Evolutionary conservation across 176 grass and related monocot genomes (phyloP).

Genomic region (Cymbopogon citratus): DNA sequence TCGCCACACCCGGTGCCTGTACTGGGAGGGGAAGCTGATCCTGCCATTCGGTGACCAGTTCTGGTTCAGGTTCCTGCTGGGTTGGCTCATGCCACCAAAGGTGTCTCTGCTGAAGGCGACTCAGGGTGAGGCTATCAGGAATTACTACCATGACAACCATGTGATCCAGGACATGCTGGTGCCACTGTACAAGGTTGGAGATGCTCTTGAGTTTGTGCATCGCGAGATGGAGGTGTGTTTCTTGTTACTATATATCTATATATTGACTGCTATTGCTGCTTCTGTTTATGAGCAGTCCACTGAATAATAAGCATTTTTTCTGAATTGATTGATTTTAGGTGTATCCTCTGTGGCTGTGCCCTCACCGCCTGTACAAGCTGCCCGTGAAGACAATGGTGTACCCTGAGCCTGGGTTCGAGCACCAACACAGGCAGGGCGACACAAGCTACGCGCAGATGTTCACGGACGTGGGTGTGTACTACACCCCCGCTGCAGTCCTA

Average conservation of each 20-base stretch:
- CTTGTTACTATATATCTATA: not conserved
- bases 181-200: slow-evolving; percentile 89
- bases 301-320: not conserved
- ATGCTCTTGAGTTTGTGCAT: slow-evolving; percentile 80
- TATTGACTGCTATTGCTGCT: not conserved
- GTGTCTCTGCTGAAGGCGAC: slow-evolving; percentile 95
- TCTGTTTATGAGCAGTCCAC: not conserved
- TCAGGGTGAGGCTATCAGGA: slow-evolving; percentile 82
- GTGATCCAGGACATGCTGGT: slow-evolving; percentile 94
- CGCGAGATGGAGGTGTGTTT: slow-evolving; percentile 75
- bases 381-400: slow-evolving; percentile 90
- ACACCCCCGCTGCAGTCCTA: slow-evolving; percentile 56
- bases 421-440: slow-evolving; percentile 82
- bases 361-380: slow-evolving; percentile 87
- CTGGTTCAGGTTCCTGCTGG: slow-evolving; percentile 83
- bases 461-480: slow-evolving; percentile 87
- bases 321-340: slow-evolving; percentile 30
- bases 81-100: slow-evolving; percentile 97
- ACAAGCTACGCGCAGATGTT: slow-evolving; percentile 87
- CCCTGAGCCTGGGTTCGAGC: slow-evolving; percentile 82
- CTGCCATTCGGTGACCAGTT: slow-evolving; percentile 87
- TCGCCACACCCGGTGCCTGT: slow-evolving; percentile 83
- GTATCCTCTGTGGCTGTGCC: slow-evolving; percentile 89
- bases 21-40: slow-evolving; percentile 98
- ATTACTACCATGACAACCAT: slow-evolving; percentile 96